Conservation (phyloP, 495 filamentous ascomycete genomes). For the Xylaria castorea region DNA sequence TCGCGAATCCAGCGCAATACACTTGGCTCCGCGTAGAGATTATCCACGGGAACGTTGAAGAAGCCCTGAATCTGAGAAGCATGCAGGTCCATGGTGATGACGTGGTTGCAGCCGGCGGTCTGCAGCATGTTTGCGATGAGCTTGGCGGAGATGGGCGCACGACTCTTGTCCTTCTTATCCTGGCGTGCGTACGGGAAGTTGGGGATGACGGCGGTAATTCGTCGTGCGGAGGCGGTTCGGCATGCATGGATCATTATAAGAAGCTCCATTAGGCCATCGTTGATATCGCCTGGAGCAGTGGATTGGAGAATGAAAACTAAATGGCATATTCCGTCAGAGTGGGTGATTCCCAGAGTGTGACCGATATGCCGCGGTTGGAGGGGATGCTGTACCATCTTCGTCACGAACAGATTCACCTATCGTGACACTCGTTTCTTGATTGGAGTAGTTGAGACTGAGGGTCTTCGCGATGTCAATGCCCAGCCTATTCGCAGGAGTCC, state of each 20-base stretch:
- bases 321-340: conserved; percentile 26
- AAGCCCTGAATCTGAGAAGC: conserved; percentile 87
- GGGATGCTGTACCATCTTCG: conserved; percentile 75
- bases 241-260: conserved; percentile 99
- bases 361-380: conserved; percentile 18
- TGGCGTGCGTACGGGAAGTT: conserved; percentile 94
- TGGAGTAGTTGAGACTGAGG: conserved; percentile 93
- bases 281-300: conserved; percentile 94
- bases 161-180: conserved; percentile 95
- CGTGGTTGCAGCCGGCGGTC: conserved; percentile 86
- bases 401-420: conserved; percentile 97
- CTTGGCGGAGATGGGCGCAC: conserved; percentile 90
- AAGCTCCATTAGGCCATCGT: conserved; percentile 98
- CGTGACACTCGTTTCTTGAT: conserved; percentile 96
- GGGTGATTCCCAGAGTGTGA: conserved; percentile 14
- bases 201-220: conserved; percentile 91
- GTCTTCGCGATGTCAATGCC: conserved; percentile 94
- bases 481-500: conserved; percentile 62
- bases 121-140: conserved; percentile 98
- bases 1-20: conserved; percentile 90
- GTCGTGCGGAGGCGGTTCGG: conserved; percentile 91
- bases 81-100: conserved; percentile 89
- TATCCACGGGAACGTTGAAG: conserved; percentile 98
- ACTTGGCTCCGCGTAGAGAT: conserved; percentile 94
- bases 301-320: conserved; percentile 94